These are phyloP conservation scores for Kazachstania sp. DNA, from an alignment of 1,139 yeast species.

Conservation along the genomic window DNA sequence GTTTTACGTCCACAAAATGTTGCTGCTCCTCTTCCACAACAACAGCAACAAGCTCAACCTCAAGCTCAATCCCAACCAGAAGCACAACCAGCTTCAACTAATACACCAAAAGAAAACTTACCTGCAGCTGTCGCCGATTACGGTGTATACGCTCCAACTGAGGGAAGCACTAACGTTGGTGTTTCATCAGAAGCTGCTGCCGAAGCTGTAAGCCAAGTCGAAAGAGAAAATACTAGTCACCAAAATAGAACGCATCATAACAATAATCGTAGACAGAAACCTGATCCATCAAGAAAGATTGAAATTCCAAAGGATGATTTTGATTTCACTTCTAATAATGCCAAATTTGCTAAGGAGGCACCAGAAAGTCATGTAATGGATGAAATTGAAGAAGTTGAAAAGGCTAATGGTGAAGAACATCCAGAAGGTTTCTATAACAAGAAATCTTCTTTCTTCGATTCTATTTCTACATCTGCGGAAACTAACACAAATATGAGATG, in stretches of 20 bases:
- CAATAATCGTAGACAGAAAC: slow-evolving; percentile 7
- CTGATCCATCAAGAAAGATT: slow-evolving; percentile 9
- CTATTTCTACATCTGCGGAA: slow-evolving; percentile 51
- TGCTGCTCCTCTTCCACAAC: neutral
- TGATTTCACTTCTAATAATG: slow-evolving; percentile 64
- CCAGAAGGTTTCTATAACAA: slow-evolving; percentile 46
- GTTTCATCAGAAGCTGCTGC: slow-evolving; percentile 6
- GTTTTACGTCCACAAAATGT: slow-evolving; percentile 21
- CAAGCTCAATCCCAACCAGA: neutral
- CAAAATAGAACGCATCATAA: slow-evolving; percentile 1
- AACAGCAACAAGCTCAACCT: neutral
- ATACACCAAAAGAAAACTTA: slow-evolving; percentile 7
- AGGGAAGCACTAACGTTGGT: slow-evolving; percentile 3
- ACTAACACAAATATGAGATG: slow-evolving; percentile 42
- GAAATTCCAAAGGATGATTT: slow-evolving; percentile 40
- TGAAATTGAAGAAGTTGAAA: slow-evolving; percentile 5
- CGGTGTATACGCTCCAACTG: slow-evolving; percentile 31
- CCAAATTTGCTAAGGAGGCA: slow-evolving; percentile 41
- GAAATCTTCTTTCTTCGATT: slow-evolving; percentile 73
- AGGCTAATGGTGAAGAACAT: slow-evolving; percentile 4
- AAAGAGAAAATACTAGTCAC: neutral
- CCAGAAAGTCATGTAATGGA: slow-evolving; percentile 10
- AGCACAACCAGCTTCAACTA: neutral
- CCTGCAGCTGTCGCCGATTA: slow-evolving; percentile 32
- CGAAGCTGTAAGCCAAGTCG: neutral